phyloP scores from a whole-genome alignment of 306 rosid genomes.

The Argentina anserina region DNA sequence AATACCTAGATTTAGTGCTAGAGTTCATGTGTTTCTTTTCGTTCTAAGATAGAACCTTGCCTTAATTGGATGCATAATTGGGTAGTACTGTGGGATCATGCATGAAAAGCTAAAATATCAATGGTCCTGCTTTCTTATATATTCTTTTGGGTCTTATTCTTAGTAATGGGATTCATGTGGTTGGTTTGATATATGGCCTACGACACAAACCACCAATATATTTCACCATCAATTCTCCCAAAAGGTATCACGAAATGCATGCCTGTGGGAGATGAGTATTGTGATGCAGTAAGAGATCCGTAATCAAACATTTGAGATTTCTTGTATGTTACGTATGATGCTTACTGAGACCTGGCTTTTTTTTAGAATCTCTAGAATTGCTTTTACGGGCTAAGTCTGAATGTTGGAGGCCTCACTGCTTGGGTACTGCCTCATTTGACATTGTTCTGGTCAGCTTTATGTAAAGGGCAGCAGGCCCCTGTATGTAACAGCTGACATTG shows the following conservation, averaged over 20 bases:
- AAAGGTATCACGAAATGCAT: neutral
- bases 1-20: neutral
- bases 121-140: neutral
- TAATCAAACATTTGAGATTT: neutral
- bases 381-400: neutral
- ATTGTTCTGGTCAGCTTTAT: conserved; percentile 6
- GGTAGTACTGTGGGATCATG: neutral
- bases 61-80: neutral
- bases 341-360: conserved; percentile 9
- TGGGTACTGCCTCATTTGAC: neutral
- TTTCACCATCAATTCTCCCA: neutral
- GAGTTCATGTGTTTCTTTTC: neutral
- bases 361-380: neutral
- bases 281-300: neutral
- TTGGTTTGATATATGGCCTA: neutral
- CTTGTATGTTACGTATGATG: neutral
- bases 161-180: neutral
- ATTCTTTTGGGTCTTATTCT: neutral
- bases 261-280: neutral
- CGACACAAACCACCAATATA: neutral
- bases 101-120: conserved; percentile 1
- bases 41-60: neutral
- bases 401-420: conserved; percentile 7
- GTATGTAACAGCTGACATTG: neutral
- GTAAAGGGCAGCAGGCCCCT: neutral